Evolutionary conservation across 176 grass and related monocot genomes (phyloP), one percentile per base, ranked within the genome.

Genomic region (Musa beccarii): DNA sequence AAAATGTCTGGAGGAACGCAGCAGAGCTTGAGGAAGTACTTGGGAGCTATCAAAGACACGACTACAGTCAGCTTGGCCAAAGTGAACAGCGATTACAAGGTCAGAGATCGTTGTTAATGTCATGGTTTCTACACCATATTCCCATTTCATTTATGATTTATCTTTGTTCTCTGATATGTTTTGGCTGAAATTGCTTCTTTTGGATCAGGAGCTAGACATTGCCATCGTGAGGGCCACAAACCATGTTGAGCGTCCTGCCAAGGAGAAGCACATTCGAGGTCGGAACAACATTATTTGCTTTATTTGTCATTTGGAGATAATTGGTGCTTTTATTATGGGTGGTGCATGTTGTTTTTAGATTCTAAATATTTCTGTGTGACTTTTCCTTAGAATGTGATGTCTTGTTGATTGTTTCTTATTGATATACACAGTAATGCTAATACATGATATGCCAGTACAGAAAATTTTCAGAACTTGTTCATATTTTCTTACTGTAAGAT

Each of bases 1-100:
- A 87, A 82, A 80, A 99, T 96, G 93, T 79, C 88, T 8, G 90
- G 94, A 59, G 86, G 82, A 67, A 90, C 90, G 73, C 88, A 99
- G 76, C 88, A 82, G 2, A 81, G 80, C 75, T 89, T 98, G 78
- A 98, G 94, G 72, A 98, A 90, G 68, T 98, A 93, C 20, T 80
- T 98, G 21, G 94, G 94, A 34, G 90, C 90, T 64, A 85, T 98
- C 53, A 98, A 98, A 82, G 94, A 98, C 78, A 87, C 87, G 2
- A 98, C 94, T 54, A 98, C 94, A 2, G 88, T 98, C 34, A 83
- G 82, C 79, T 85, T 98, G 79, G 90, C 95, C 34, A 98, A 98
- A 87, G 90, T 98, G 22, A 98, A 98, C 76, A 98, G 95, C 50
- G 86, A 98, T 68, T 98, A 93, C 67, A 98, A 98, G 95, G 95